Conservation (phyloP, 305 asterid species). For the Fraxinus angustifolia region DNA sequence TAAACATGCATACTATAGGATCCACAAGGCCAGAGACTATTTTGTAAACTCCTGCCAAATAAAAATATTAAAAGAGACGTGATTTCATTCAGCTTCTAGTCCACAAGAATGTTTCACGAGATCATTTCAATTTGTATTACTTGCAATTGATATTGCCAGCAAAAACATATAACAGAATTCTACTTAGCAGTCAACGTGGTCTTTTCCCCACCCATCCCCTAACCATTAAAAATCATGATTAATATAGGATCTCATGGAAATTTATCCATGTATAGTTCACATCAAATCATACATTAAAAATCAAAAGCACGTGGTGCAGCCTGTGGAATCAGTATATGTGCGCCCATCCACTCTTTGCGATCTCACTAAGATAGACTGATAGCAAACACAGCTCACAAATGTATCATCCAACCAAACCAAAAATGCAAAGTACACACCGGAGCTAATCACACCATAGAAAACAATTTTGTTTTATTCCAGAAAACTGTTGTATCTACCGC, state of each 20-base stretch:
- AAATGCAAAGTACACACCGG: not conserved
- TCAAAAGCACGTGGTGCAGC: not conserved
- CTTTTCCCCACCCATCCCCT: not conserved
- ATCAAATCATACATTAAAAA: not conserved
- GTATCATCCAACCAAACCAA: not conserved
- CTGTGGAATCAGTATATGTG: not conserved
- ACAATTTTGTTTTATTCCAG: not conserved
- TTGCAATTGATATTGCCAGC: not conserved
- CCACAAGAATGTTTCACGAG: not conserved
- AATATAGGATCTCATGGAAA: not conserved
- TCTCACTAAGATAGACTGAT: not conserved
- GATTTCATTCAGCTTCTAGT: not conserved
- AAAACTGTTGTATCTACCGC: not conserved
- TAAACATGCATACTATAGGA: not conserved
- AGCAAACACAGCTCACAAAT: not conserved
- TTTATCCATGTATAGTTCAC: not conserved
- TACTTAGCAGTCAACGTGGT: not conserved
- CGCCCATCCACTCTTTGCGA: not conserved
- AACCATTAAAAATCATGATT: not conserved
- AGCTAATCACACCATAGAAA: not conserved
- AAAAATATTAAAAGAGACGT: not conserved
- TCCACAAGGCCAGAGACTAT: not conserved
- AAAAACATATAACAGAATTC: not conserved
- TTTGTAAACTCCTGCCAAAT: not conserved
- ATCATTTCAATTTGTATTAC: not conserved